Conservation (phyloP, 2,329 filamentous ascomycete genomes). For the Aphanoascus verrucosus region DNA sequence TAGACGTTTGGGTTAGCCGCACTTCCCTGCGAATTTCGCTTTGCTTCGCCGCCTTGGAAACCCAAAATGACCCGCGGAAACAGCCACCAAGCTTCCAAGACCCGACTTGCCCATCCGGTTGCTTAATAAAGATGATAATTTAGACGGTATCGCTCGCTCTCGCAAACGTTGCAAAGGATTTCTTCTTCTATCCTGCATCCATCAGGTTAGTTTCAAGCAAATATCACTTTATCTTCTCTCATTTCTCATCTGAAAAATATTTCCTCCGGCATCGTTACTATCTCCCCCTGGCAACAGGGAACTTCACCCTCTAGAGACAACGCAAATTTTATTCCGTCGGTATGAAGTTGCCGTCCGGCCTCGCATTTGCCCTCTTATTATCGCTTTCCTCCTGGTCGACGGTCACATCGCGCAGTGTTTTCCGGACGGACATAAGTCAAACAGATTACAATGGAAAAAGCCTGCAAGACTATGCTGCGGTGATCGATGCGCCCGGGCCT, state of each 20-base stretch:
- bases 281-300: too few relatives aligned
- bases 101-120: too few relatives aligned
- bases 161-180: too few relatives aligned
- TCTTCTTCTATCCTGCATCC: too few relatives aligned
- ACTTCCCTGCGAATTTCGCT: not conserved
- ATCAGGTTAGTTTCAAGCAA: too few relatives aligned
- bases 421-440: conserved; percentile 21
- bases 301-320: not conserved
- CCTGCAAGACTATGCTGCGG: not conserved
- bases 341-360: conserved; percentile 27
- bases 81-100: not conserved
- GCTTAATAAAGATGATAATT: too few relatives aligned
- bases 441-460: conserved; percentile 9
- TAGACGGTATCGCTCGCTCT: too few relatives aligned
- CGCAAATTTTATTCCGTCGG: not conserved
- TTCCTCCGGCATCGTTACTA: not conserved
- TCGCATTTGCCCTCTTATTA: conserved; percentile 21
- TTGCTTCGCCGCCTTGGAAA: conserved; percentile 1
- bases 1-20: not conserved
- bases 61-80: not conserved
- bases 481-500: conserved; percentile 14
- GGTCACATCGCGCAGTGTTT: conserved; percentile 23
- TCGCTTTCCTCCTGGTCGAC: conserved; percentile 21
- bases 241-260: not conserved
- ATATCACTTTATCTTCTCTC: not conserved